phyloP scores from a whole-genome alignment of 225 moss, liverwort and hornwort species.

The Ulota crispa region DNA sequence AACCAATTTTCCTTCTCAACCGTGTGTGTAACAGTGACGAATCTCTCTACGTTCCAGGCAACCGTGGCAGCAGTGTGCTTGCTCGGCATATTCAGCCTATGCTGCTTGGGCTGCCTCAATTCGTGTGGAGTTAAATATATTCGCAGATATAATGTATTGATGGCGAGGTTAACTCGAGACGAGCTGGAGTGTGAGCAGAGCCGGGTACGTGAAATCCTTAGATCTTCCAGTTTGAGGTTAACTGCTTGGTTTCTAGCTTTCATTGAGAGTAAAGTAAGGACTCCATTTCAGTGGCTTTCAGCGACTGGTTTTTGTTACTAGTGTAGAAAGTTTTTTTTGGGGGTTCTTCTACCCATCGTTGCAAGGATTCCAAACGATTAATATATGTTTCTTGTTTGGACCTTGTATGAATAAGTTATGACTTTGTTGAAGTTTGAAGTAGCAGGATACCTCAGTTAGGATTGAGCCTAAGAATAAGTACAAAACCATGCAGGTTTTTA shows the following conservation, averaged over 20 bases:
- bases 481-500: constrained; percentile 41
- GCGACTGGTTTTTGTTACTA: not conserved
- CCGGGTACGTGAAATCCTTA: constrained; percentile 23
- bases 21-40: constrained; percentile 46
- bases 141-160: constrained; percentile 39
- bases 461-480: not conserved
- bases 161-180: constrained; percentile 38
- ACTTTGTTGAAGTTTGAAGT: not conserved
- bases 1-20: constrained; percentile 6
- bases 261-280: too few species aligned
- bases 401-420: not conserved
- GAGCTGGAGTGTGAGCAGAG: constrained; percentile 49
- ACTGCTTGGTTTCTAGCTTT: too few species aligned
- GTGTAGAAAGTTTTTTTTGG: too few species aligned
- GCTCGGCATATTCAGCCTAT: constrained; percentile 36
- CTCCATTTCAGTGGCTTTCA: too few species aligned
- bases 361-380: not conserved
- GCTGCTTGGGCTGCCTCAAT: constrained; percentile 40
- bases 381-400: not conserved
- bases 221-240: not conserved
- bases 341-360: not conserved
- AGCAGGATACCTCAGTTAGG: not conserved
- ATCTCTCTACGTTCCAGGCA: constrained; percentile 42
- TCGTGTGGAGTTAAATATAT: constrained; percentile 30
- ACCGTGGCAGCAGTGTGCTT: constrained; percentile 49